A percentile compares a stretch with the other conserved stretches of the same genome.
Evolutionary conservation across 2,329 filamentous ascomycete species (phyloP).

Genomic region (Chaetomiaceae sp.): DNA sequence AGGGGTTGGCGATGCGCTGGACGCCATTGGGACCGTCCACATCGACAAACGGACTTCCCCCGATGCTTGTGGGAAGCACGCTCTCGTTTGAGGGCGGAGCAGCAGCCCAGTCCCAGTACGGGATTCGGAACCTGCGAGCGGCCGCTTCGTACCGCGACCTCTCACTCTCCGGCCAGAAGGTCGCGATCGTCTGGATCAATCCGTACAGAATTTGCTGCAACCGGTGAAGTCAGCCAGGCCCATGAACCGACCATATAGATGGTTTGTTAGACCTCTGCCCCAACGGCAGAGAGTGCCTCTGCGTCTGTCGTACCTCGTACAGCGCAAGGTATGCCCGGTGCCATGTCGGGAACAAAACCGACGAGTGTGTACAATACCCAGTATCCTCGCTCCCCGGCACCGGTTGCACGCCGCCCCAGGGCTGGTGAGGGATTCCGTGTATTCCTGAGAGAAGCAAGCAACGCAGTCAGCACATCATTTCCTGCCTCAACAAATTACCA

Average conservation of each 20-base stretch:
- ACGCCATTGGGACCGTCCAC: constrained; percentile 53
- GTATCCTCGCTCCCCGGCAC: constrained; percentile 48
- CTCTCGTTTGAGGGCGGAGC: constrained; percentile 45
- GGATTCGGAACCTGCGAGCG: constrained; percentile 49
- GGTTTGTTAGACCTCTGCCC: constrained; percentile 1
- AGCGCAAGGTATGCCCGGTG: constrained; percentile 73
- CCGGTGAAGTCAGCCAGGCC: constrained; percentile 10
- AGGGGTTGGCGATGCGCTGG: constrained; percentile 56
- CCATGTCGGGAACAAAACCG: constrained; percentile 74
- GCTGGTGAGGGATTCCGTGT: constrained; percentile 66
- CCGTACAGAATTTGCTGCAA: constrained; percentile 37
- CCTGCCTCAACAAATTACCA: background rate
- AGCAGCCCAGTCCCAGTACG: constrained; percentile 58
- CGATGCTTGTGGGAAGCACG: constrained; percentile 46
- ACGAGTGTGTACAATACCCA: constrained; percentile 75
- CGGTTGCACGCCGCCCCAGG: constrained; percentile 50
- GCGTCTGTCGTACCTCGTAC: constrained; percentile 46
- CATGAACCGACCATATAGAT: background rate
- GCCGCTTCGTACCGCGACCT: constrained; percentile 48
- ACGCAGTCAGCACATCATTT: background rate
- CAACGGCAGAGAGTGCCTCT: background rate
- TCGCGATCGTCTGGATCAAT: constrained; percentile 40
- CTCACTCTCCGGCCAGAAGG: constrained; percentile 44
- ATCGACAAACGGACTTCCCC: constrained; percentile 39
- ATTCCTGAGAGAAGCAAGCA: constrained; percentile 51